Evolutionary conservation across 768 basidiomycete species (phyloP).

Genomic region (Nidularia pulvinata): DNA sequence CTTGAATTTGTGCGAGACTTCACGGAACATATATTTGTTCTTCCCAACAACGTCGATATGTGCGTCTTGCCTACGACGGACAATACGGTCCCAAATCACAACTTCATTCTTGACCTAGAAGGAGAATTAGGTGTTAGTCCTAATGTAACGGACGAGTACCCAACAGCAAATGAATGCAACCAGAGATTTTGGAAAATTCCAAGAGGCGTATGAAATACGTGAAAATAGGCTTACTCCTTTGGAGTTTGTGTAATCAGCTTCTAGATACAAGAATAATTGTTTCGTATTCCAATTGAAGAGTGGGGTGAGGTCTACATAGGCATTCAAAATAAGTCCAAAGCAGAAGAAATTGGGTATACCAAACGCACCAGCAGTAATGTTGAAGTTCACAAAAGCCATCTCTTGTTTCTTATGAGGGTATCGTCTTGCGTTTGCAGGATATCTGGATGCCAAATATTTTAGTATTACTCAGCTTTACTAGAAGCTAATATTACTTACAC

Average conservation of each 20-base stretch:
- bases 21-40: slow-evolving; percentile 87
- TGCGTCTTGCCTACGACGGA: slow-evolving; percentile 79
- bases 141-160: too few relatives aligned
- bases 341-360: background rate
- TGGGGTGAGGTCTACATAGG: slow-evolving; percentile 65
- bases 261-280: slow-evolving; percentile 85
- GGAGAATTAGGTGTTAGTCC: background rate
- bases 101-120: slow-evolving; percentile 50
- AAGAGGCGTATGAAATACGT: too few relatives aligned
- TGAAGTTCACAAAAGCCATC: slow-evolving; percentile 79
- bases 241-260: slow-evolving; percentile 78
- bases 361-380: slow-evolving; percentile 68
- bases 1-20: slow-evolving; percentile 75
- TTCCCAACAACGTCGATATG: slow-evolving; percentile 61
- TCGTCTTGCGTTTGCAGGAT: slow-evolving; percentile 46
- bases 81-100: slow-evolving; percentile 92
- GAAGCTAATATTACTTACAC: slow-evolving; percentile 51
- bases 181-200: too few relatives aligned
- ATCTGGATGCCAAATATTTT: slow-evolving; percentile 24
- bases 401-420: slow-evolving; percentile 69
- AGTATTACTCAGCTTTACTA: slow-evolving; percentile 3
- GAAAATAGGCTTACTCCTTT: slow-evolving; percentile 57
- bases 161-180: background rate
- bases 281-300: slow-evolving; percentile 98
- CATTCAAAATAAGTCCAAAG: too few relatives aligned